Conservation (phyloP, 2,329 filamentous ascomycete species). For the Neoscytalidium dimidiatum region DNA sequence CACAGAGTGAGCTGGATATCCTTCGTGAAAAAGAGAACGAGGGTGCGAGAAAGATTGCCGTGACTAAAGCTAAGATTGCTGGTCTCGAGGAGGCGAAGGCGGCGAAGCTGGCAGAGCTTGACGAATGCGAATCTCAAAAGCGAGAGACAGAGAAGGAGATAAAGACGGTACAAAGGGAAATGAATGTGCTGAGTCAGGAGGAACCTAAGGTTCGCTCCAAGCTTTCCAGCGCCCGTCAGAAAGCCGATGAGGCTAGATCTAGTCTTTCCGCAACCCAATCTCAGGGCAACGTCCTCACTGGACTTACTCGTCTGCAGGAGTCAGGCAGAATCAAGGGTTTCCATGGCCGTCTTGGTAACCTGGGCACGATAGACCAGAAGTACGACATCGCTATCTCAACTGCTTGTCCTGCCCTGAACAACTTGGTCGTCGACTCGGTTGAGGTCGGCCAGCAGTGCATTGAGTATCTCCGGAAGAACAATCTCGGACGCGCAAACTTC, state of each 20-base stretch:
- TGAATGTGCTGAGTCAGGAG: constrained; percentile 70
- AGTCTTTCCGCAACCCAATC: constrained; percentile 89
- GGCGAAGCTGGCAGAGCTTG: constrained; percentile 72
- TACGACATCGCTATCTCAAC: constrained; percentile 99
- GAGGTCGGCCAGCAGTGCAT: constrained; percentile 98
- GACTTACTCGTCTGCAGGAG: constrained; percentile 91
- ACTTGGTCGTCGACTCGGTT: constrained; percentile 95
- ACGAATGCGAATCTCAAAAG: constrained; percentile 74
- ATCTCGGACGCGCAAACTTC: constrained; percentile 93
- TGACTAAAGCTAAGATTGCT: constrained; percentile 77
- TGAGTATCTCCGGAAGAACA: constrained; percentile 95
- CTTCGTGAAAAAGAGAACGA: constrained; percentile 86
- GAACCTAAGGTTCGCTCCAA: constrained; percentile 82
- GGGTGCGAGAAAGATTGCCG: constrained; percentile 79
- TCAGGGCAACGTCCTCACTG: constrained; percentile 87
- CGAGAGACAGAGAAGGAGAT: constrained; percentile 73
- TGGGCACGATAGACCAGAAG: constrained; percentile 88
- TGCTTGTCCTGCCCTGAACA: constrained; percentile 86
- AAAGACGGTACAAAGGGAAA: constrained; percentile 68
- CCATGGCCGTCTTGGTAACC: constrained; percentile 89
- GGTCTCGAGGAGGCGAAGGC: constrained; percentile 70
- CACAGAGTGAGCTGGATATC: constrained; percentile 91
- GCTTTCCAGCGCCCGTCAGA: constrained; percentile 86
- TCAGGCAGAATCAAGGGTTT: constrained; percentile 97
- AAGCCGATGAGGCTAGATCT: constrained; percentile 91